Evolutionary conservation across 768 basidiomycete species (phyloP).

Genomic region (Leccinum ochraceum): DNA sequence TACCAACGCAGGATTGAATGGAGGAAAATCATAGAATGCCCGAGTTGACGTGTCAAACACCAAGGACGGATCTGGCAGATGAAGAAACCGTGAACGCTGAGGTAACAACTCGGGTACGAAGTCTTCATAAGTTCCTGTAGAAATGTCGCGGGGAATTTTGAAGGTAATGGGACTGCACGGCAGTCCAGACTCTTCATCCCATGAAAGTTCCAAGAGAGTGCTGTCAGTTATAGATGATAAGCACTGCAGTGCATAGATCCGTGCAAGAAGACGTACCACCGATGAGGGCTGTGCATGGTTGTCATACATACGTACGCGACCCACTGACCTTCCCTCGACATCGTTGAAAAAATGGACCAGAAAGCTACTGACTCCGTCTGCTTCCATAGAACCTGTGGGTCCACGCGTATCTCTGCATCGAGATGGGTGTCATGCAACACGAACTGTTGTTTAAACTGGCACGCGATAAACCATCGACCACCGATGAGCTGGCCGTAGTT

Average conservation of each 20-base stretch:
- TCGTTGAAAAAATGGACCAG: not conserved
- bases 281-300: not conserved
- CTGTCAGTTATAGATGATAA: no score
- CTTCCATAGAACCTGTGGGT: slow-evolving; percentile 2
- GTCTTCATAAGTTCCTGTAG: not conserved
- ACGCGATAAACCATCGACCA: slow-evolving; percentile 7
- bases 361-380: not conserved
- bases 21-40: not conserved
- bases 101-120: not conserved
- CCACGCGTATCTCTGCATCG: not conserved
- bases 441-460: not conserved
- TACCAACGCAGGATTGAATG: not conserved
- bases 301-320: not conserved
- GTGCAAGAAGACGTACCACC: no score
- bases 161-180: not conserved
- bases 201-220: no score
- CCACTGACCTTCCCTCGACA: not conserved
- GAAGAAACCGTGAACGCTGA: not conserved
- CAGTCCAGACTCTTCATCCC: no score
- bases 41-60: not conserved
- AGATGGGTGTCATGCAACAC: slow-evolving; percentile 1
- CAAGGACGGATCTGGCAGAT: not conserved
- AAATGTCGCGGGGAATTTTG: not conserved
- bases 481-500: not conserved
- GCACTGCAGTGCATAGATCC: no score